Conservation (phyloP, 768 basidiomycete species). For the Tulasnella sp. region DNA sequence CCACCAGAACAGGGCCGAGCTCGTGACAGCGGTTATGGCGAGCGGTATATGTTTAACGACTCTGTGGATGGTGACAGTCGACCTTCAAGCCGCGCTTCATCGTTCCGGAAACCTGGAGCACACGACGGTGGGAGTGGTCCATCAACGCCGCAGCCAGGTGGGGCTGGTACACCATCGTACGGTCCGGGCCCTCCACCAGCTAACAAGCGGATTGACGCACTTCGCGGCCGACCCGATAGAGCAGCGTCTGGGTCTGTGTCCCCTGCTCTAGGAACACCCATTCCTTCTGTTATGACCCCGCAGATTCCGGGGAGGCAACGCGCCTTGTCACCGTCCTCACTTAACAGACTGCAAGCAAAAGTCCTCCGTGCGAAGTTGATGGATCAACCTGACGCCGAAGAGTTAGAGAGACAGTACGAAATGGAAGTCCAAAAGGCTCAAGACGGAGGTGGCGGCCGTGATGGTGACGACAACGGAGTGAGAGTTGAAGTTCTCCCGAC, state of each 20-base stretch:
- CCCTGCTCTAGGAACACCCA: conserved; percentile 53
- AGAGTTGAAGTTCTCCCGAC: conserved; percentile 80
- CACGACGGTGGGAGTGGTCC: conserved; percentile 41
- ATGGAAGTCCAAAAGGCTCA: conserved; percentile 38
- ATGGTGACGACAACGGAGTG: conserved; percentile 29
- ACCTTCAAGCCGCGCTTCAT: conserved; percentile 72
- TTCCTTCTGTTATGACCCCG: conserved; percentile 87
- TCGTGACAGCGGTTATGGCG: neutral
- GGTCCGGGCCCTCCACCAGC: conserved; percentile 28
- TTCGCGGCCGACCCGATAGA: conserved; percentile 41
- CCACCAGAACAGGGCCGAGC: conserved; percentile 16
- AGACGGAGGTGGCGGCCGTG: conserved; percentile 25
- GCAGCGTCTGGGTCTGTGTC: conserved; percentile 1
- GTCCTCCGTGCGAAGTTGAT: conserved; percentile 86
- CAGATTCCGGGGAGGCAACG: conserved; percentile 32
- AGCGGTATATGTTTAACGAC: conserved; percentile 58
- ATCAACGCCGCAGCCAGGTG: conserved; percentile 40
- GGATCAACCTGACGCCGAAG: conserved; percentile 62
- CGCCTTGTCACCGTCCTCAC: conserved; percentile 49
- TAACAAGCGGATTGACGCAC: conserved; percentile 48
- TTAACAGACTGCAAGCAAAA: conserved; percentile 88
- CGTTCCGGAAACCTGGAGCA: conserved; percentile 74
- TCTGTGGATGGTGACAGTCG: conserved; percentile 30
- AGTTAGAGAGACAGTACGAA: conserved; percentile 81
- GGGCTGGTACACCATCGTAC: conserved; percentile 25